Percentiles rank a stretch among this genome's conserved stretches.
Conservation (phyloP, 2,329 filamentous ascomycete genomes). For the Aspergillus sp. region DNA sequence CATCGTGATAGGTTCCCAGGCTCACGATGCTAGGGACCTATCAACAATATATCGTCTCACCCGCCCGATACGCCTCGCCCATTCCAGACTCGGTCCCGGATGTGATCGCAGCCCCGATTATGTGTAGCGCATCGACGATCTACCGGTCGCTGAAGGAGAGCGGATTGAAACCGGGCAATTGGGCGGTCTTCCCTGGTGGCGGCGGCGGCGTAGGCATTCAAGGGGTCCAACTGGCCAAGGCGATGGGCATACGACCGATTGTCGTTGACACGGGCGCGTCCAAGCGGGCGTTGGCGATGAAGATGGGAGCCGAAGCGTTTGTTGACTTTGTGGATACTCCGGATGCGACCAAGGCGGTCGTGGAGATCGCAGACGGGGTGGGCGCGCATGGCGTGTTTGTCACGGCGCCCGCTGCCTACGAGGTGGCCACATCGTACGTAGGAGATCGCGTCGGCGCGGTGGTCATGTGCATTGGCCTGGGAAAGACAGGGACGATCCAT, state of each 20-base stretch:
- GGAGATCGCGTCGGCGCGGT: constrained; percentile 45
- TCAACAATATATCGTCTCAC: constrained; percentile 58
- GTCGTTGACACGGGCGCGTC: constrained; percentile 53
- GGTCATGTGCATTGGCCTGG: constrained; percentile 53
- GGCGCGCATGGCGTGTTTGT: constrained; percentile 48
- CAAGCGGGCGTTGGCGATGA: constrained; percentile 46
- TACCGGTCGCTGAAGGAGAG: constrained; percentile 56
- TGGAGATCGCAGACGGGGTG: constrained; percentile 45
- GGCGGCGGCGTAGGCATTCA: constrained; percentile 58
- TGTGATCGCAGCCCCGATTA: constrained; percentile 57
- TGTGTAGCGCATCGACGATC: constrained; percentile 59
- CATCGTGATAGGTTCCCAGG: neutral
- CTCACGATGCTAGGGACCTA: constrained; percentile 47
- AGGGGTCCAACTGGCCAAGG: constrained; percentile 53
- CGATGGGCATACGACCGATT: constrained; percentile 57
- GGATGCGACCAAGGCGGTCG: constrained; percentile 39
- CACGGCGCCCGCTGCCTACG: constrained; percentile 39
- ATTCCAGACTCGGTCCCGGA: constrained; percentile 57
- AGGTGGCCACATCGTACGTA: constrained; percentile 41
- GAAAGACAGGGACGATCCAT: constrained; percentile 17
- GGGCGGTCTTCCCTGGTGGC: constrained; percentile 42
- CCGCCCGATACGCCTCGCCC: constrained; percentile 53
- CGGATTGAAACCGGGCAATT: constrained; percentile 50
- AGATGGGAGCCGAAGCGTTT: constrained; percentile 55
- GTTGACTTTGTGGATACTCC: constrained; percentile 51